Evolutionary conservation across 2,329 filamentous ascomycete species (phyloP), one percentile per base, ranked within the genome.

Genomic region (Aspergillus niger): DNA sequence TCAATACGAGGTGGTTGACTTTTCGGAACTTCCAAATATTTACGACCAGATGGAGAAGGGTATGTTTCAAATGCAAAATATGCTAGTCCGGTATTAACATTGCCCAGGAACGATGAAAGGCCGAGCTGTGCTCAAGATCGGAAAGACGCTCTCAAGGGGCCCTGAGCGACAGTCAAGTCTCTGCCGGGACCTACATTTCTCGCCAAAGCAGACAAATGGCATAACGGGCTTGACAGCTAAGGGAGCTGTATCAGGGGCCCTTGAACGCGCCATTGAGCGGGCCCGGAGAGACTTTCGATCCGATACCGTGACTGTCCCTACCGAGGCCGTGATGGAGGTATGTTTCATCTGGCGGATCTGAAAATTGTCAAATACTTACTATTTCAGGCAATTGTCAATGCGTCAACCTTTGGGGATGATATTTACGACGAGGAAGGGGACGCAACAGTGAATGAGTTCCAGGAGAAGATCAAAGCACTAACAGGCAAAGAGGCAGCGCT

Each of bases 1-100:
- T 10, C 92, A 92, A 10, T 93, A 84, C 85, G 93, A 96, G 87
- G 83, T 86, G 3, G 86, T 92, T 49, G 91, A 91, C 20, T 82
- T 97, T 59, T 89, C 86, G 69, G 83, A 96, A 80, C 83, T 97
- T 62, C 85, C 89, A 67, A 83, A 86, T 59, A 89, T 96, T 26
- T 96, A 89, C 74, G 84, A 91, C 32, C 76, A 91, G 68, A 89
- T 90, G 87, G 72, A 57, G 30, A 44, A 38, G n/a, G 57, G 50
- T 59, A 50, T 20, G n/a, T 5, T 5, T 20, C 5, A 17, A 28
- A 8, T 36, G 32, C 5, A 2, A 2, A 13, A 5, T 13, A 36
- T 0, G 11, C 32, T 15, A 20, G 4, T 4, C 17, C 10, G 3
- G 3, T 11, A 20, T 4, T 50, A 4, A 50, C 22, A 7, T 4